These are phyloP conservation scores for Fusarium udum DNA, from an alignment of 2,329 filamentous ascomycete genomes.

Conservation along the genomic window DNA sequence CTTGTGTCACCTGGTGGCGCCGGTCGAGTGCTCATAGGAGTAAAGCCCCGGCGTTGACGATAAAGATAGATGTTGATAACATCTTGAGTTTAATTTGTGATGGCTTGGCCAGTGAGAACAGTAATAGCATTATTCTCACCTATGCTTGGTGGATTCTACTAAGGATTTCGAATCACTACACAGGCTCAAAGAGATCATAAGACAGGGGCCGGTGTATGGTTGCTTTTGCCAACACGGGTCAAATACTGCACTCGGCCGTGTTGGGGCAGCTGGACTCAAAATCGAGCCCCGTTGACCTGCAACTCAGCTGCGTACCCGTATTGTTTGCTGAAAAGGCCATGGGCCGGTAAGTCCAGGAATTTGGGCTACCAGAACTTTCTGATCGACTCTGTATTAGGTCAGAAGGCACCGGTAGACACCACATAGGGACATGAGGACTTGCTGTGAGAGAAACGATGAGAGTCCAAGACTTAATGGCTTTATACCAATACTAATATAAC, in stretches of 20 bases:
- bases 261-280: not conserved
- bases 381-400: not conserved
- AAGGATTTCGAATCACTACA: not conserved
- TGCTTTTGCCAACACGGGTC: not conserved
- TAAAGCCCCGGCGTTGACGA: not conserved
- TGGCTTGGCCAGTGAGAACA: not conserved
- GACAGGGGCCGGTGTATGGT: not conserved
- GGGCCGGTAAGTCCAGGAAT: too few species aligned
- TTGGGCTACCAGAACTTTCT: not conserved
- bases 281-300: not conserved
- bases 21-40: not conserved
- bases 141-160: not conserved
- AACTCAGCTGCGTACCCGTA: not conserved
- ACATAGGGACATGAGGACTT: not conserved
- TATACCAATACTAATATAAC: not conserved
- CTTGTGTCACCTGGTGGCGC: slow-evolving; percentile 7
- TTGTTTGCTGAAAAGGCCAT: not conserved
- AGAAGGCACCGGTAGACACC: not conserved
- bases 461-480: not conserved
- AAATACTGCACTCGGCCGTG: not conserved
- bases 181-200: not conserved
- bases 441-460: not conserved
- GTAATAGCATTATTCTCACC: not conserved
- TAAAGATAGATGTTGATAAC: not conserved
- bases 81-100: not conserved